Conservation (phyloP, 1,284 basidiomycete species). For the Ganoderma meredithae region DNA sequence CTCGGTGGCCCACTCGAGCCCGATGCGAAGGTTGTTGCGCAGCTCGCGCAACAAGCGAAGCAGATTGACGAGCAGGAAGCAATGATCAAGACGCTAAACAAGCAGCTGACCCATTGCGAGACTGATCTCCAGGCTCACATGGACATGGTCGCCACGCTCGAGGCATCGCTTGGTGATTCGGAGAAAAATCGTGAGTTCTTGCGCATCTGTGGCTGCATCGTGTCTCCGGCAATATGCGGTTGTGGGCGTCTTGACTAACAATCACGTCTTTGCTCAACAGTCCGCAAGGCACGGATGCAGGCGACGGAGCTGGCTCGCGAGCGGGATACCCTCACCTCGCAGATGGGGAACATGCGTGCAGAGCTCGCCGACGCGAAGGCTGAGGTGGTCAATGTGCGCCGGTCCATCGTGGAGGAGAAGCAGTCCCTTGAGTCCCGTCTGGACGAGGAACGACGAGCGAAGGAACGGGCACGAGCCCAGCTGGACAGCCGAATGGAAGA, state of each 20-base stretch:
- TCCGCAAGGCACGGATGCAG: slow-evolving; percentile 90
- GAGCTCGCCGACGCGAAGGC: slow-evolving; percentile 80
- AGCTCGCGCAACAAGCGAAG: slow-evolving; percentile 78
- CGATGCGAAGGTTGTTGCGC: slow-evolving; percentile 64
- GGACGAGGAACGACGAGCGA: slow-evolving; percentile 83
- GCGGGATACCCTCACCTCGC: slow-evolving; percentile 73
- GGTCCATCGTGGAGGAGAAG: slow-evolving; percentile 85
- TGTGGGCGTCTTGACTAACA: not conserved
- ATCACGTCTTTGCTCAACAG: slow-evolving; percentile 46
- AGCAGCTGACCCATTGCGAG: slow-evolving; percentile 91
- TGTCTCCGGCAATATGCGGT: not conserved
- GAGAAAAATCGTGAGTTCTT: slow-evolving; percentile 84
- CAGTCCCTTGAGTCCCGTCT: slow-evolving; percentile 81
- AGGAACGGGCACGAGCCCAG: slow-evolving; percentile 84
- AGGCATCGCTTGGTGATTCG: slow-evolving; percentile 85
- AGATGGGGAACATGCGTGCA: slow-evolving; percentile 69
- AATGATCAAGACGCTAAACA: slow-evolving; percentile 93
- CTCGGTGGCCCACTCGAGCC: slow-evolving; percentile 35
- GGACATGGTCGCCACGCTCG: slow-evolving; percentile 85
- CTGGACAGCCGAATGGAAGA: slow-evolving; percentile 88
- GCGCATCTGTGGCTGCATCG: slow-evolving; percentile 14
- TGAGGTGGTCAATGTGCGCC: slow-evolving; percentile 79
- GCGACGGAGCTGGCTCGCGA: slow-evolving; percentile 87
- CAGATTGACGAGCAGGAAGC: slow-evolving; percentile 84
- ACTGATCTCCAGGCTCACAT: slow-evolving; percentile 91